Base-by-base conservation (phyloP, 2,329 filamentous ascomycete species). In the Colletotrichum lini region DNA sequence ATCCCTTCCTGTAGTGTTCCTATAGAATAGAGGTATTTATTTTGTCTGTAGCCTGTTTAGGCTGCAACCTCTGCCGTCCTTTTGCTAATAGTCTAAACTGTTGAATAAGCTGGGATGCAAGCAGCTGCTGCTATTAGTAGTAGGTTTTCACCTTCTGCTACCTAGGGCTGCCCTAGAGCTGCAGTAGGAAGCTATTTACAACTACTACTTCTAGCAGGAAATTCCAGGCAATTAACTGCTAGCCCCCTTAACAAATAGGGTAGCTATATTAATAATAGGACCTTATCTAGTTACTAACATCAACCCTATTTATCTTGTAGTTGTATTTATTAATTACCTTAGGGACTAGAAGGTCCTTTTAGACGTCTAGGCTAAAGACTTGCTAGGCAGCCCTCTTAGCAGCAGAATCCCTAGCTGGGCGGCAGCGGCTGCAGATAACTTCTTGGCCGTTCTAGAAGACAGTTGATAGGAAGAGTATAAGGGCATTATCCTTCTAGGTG, bases 191-290 rank as follows among this genome's bases (percentile, higher is more conserved):
- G 47, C 30, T 62, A 62, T 62, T 62, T 18, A 62, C 15, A 42
- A 62, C n/a, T 52, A 62, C 38, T 5, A 62, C 59, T 62, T 62
- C n/a, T 3, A 62, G 30, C 12, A 62, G 8, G 30, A 62, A 62
- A 26, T 62, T 53, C 35, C 12, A 62, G 4, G 47, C 6, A 52
- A 62, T 18, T 18, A 18, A 52, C 30, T 62, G 6, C 45, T 12
- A 52, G 30, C 59, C 30, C 12, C 45, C 26, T 52, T 12, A 6
- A 30, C 5, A 12, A 62, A 62, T 42, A 53, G 40, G 13, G 12
- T 52, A 8, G 18, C 8, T 42, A 5, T 62, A 52, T 30, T 40
- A 26, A 18, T 62, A 62, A 26, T 62, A 62, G 5, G 18, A 62
- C 26, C 47, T 62, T 16, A 62, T 62, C 4, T 62, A 18, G 26